Base-by-base conservation (phyloP, 2,329 filamentous ascomycete genomes). In the Talaromyces pinophilus region DNA sequence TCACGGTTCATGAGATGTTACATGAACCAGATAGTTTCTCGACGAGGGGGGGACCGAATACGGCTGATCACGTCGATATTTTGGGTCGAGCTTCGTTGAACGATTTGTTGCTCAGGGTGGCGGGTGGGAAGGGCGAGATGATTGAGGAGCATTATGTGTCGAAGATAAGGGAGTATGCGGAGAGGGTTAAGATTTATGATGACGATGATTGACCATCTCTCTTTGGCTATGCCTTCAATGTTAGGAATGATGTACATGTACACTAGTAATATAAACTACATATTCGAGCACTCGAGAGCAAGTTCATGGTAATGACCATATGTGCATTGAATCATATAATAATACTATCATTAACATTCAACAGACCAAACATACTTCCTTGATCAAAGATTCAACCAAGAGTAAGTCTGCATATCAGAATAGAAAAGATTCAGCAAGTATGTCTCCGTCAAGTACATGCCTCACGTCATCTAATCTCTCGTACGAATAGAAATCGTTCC, bases 41-140 rank as follows among this genome's bases (percentile, higher is more conserved):
- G 72, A 92, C 95, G 0, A 84, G 95, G 4, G 88, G 87, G 50
- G 87, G 86, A 0, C 87, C 87, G 0, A 89, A 89, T 70, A 89
- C 87, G 42, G 93, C 93, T 15, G 95, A 99, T 75, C 95, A 99
- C 75, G 95, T 99, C 61, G 95, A 99, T 75, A 99, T 99, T 67
- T 84, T 99, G 2, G 95, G 95, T 0, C 84, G 95, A 35, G 89
- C 93, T 71, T 92, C 88, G 38, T 83, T 99, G 30, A 99, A 99
- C 73, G 95, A 99, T 78, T 81, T 98, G 60, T 90, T 99, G 59
- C 79, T 99, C 67, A 85, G 89, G 62, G 90, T 99, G 10, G 95
- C 92, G 0, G 93, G 92, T 0, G 95, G 95, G 0, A 88, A 87
- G 71, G 95, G 95, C 4, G 86, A 93, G 67, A 84, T 87, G 33